Evolutionary conservation across 768 basidiomycete species (phyloP).

Genomic region (Suillus alpinus): DNA sequence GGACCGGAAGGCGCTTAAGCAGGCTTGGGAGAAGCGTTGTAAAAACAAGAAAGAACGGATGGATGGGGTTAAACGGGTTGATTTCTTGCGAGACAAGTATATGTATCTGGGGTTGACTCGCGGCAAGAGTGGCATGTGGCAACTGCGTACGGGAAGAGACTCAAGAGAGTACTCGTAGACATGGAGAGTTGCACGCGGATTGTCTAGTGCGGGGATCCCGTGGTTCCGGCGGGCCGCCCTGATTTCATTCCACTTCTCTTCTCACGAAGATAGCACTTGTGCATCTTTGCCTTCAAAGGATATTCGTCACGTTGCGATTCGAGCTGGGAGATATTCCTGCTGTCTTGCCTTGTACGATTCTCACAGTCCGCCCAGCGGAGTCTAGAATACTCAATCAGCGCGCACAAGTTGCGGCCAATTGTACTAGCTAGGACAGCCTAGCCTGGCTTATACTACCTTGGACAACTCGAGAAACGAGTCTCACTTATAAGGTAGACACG

Average conservation of each 20-base stretch:
- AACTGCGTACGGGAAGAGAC: constrained; percentile 49
- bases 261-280: no score
- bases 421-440: no score
- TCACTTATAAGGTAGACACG: not conserved
- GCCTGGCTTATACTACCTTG: not conserved
- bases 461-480: not conserved
- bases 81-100: constrained; percentile 54
- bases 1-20: constrained; percentile 42
- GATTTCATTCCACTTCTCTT: not conserved
- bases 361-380: not conserved
- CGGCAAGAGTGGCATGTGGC: constrained; percentile 60
- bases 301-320: no score
- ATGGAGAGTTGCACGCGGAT: not conserved
- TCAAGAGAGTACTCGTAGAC: not conserved
- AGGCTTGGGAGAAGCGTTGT: constrained; percentile 47
- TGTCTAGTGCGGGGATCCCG: not conserved
- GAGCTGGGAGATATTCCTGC: no score
- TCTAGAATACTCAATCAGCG: not conserved
- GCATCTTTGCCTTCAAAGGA: no score
- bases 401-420: no score
- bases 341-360: not conserved
- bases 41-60: constrained; percentile 30
- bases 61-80: constrained; percentile 53
- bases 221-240: not conserved
- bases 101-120: constrained; percentile 54